Conservation (phyloP, 495 filamentous ascomycete genomes). For the Rusavskia elegans region DNA sequence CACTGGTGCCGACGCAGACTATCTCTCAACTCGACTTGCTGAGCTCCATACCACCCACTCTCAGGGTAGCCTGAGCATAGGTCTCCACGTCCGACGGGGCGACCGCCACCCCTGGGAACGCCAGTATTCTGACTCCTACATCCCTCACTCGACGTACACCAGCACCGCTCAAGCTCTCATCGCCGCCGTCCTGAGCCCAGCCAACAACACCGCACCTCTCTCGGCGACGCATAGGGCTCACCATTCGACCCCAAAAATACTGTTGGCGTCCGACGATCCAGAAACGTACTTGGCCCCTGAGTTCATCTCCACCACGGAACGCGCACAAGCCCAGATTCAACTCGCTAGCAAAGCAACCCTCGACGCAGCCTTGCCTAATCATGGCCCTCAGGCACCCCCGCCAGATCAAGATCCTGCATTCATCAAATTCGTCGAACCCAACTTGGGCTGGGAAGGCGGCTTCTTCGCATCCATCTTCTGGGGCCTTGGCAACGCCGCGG, state of each 20-base stretch:
- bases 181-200: slow-evolving; percentile 11
- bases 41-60: slow-evolving; percentile 28
- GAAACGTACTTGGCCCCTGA: slow-evolving; percentile 44
- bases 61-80: slow-evolving; percentile 36
- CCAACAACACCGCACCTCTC: background rate
- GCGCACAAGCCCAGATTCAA: slow-evolving; percentile 49
- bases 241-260: slow-evolving; percentile 14
- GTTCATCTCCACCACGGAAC: slow-evolving; percentile 24
- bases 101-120: slow-evolving; percentile 51
- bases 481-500: slow-evolving; percentile 34
- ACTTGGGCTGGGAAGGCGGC: slow-evolving; percentile 58
- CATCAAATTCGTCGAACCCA: slow-evolving; percentile 45
- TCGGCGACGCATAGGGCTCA: background rate
- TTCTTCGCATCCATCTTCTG: slow-evolving; percentile 59
- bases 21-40: slow-evolving; percentile 32
- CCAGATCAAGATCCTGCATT: slow-evolving; percentile 24
- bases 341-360: slow-evolving; percentile 41
- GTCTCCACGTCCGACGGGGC: slow-evolving; percentile 57
- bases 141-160: slow-evolving; percentile 46
- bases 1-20: slow-evolving; percentile 35
- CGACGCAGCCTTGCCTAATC: slow-evolving; percentile 14
- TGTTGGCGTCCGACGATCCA: slow-evolving; percentile 58
- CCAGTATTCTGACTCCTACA: slow-evolving; percentile 49
- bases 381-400: slow-evolving; percentile 1
- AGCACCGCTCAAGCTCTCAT: slow-evolving; percentile 21